Evolutionary conservation across 805 yeast species (phyloP), one percentile per base, ranked within the genome.

Genomic region (Candida nemodendra): DNA sequence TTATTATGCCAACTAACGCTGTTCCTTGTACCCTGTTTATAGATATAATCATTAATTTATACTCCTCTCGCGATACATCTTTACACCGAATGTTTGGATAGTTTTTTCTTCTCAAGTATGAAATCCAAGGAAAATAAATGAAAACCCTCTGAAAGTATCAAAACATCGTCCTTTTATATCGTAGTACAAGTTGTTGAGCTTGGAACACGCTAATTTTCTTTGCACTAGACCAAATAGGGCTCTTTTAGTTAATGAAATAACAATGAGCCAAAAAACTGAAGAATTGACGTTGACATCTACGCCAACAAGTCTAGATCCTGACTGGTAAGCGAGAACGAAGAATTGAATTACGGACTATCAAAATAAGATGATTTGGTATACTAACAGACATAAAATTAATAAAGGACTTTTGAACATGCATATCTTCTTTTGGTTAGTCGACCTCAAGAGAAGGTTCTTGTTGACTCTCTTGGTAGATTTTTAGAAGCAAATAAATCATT

Each of bases 1-100:
- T 33, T 51, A 44, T 36, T 57, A 60, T 38, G 34, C 63, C 23
- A 38, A 57, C 16, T 58, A 71, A 32, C 56, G 17, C 11, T 21
- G 21, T 9, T 32, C 22, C 30, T 14, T 36, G 37, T 34, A 32
- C 27, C 24, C 29, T 16, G 24, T 31, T 27, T 74, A 13, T n/a
- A n/a, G n/a, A n/a, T n/a, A n/a, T n/a, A n/a, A n/a, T n/a, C n/a
- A n/a, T n/a, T n/a, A n/a, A n/a, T n/a, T n/a, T n/a, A n/a, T n/a
- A n/a, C n/a, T n/a, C n/a, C n/a, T n/a, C 12, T 13, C n/a, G 14
- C n/a, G 18, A 31, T 17, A 27, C 30, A 27, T 17, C 36, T 30
- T 5, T 17, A 12, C 30, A 16, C 30, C 36, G 5, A 6, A 14
- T 9, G 18, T 19, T 18, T n/a, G n/a, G n/a, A n/a, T n/a, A n/a